These are phyloP conservation scores for Galerina marginata DNA, from an alignment of 768 basidiomycete species.

Conservation along the genomic window DNA sequence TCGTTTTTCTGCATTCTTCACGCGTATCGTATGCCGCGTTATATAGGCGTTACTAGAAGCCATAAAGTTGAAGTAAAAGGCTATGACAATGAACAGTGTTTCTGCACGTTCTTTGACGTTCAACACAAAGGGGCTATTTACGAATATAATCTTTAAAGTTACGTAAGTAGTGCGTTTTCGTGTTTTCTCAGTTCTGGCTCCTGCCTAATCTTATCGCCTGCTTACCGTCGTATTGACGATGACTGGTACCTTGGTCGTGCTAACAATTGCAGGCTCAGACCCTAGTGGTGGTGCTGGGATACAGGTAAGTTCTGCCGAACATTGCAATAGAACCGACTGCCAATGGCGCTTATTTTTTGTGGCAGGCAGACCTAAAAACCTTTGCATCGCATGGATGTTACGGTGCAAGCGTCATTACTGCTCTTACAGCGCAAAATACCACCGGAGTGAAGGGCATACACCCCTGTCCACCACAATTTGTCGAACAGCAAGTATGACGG, in stretches of 20 bases:
- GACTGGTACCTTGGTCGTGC: conserved; percentile 29
- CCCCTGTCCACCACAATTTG: conserved; percentile 68
- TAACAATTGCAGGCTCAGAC: conserved; percentile 85
- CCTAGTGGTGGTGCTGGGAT: conserved; percentile 89
- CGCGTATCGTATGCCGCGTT: conserved; percentile 8
- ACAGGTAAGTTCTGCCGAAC: conserved; percentile 56
- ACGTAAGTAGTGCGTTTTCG: too few species aligned
- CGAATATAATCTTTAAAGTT: too few species aligned
- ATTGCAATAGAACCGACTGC: background rate
- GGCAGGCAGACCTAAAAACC: conserved; percentile 85
- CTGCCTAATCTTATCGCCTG: too few species aligned
- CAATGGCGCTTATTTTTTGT: background rate
- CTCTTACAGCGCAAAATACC: conserved; percentile 90
- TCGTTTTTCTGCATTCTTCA: background rate
- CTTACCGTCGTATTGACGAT: too few species aligned
- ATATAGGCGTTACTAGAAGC: background rate
- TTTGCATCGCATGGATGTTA: conserved; percentile 81
- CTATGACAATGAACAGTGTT: too few species aligned
- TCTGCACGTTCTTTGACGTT: too few species aligned
- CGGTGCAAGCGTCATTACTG: conserved; percentile 83
- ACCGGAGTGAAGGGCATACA: conserved; percentile 80
- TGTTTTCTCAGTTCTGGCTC: too few species aligned
- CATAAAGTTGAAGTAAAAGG: background rate
- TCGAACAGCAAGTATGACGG: conserved; percentile 69
- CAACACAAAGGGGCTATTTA: too few species aligned